Evolutionary conservation across 805 yeast genomes (phyloP), one percentile per base, ranked within the genome.

Genomic region (Cyberlindnera subsufficiens): DNA sequence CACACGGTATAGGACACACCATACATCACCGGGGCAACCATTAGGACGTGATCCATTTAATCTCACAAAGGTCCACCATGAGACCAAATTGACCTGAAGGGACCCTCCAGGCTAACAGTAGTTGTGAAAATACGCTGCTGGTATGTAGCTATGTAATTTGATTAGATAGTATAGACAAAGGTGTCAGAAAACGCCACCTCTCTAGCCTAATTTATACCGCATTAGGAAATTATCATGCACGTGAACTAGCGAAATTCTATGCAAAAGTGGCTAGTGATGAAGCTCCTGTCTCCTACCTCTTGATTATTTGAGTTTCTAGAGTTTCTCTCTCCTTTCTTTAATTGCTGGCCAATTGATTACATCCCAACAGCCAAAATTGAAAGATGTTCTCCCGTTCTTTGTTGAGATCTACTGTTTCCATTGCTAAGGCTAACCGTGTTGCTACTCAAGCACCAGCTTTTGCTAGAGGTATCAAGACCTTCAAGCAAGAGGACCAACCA

Each of bases 401-500:
- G 32, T 41, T 58, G 30, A 59, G 57, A 56, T 45, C 58, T 33
- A 53, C 56, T 30, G 43, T 47, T 15, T 46, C 63, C 30, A 43
- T 48, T 36, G 39, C 56, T 4, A 52, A 43, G 45, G 37, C 49
- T 34, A 42, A 45, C 33, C 42, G 45, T 37, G 35, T 45, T 45
- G 45, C 52, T 39, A 42, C 55, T 15, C 36, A 31, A 22, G 30
- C 53, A 47, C 45, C 54, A 42, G 42, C 51, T 32, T 52, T 64
- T 17, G 51, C 52, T 30, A 63, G 70, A 58, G 63, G 61, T 48
- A 37, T 64, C 49, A 69, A 71, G 63, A 64, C 74, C n/a, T 73
- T 73, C 55, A 74, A 67, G 49, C 75, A 72, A 46, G 76, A 72
- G 45, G 66, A 73, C 29, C 80, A 75, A 60, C 80, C 80, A 61